Evolutionary conservation across 2,329 filamentous ascomycete genomes (phyloP), one percentile per base, ranked within the genome.

Genomic region (Beauveria sp.): DNA sequence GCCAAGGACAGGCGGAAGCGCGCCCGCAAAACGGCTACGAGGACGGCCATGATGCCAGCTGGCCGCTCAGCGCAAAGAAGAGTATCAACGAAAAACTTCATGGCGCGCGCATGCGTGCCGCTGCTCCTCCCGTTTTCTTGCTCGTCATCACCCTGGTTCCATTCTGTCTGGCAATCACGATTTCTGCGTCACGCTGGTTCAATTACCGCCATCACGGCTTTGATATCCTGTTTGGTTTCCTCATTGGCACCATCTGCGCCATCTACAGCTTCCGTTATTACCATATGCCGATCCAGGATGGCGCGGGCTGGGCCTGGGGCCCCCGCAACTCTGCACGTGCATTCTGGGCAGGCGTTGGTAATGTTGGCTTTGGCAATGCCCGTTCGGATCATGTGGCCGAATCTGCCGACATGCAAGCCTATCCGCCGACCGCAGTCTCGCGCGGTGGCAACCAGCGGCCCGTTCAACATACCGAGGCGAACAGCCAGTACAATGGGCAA

Each of bases 181-280:
- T 97, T 65, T 82, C 88, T n/a, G 85, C 87, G 31, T 93, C 91
- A 1, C 88, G 93, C 12, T 98, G 88, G 83, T 92, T 88, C 63
- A 88, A 97, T 73, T 96, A 88, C 76, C 86, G 90, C 45, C 93
- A 98, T 73, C 90, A 93, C 72, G 92, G 88, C n/a, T 93, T 96
- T 72, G 93, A 98, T 66, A 90, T 97, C 66, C 76, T 97, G 2
- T 91, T 89, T 65, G 93, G 93, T n/a, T 89, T 88, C 61, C 66
- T 89, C 14, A 88, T 97, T 64, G 93, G 93, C 9, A 81, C 88
- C 16, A 75, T 86, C 50, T 84, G 84, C 43, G 84, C 90, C 22
- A 87, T 87, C 71, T 86, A 93, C 67, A 83, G 87, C 3, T 96
- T 96, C 77, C 82, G 89, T 26, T 91, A 88, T 77, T 97, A 96